phyloP scores from a whole-genome alignment of 2,329 filamentous ascomycete genomes.

The Penicillium sp. region DNA sequence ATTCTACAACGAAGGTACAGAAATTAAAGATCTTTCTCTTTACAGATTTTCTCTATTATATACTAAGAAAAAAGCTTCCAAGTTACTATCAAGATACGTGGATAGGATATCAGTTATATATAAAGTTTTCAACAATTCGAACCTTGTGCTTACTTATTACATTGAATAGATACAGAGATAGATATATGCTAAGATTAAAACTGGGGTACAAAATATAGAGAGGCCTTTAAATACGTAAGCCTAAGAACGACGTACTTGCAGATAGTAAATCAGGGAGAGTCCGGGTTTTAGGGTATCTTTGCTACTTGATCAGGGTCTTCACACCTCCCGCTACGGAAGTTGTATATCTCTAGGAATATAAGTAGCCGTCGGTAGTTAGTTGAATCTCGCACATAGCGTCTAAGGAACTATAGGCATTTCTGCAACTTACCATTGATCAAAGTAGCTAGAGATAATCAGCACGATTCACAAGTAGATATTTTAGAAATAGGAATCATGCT shows the following conservation, averaged over 20 bases:
- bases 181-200: not conserved
- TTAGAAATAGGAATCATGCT: not conserved
- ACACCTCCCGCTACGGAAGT: conserved; percentile 3
- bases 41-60: not conserved
- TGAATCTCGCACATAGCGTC: not conserved
- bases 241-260: not conserved
- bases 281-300: not conserved
- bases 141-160: not conserved
- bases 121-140: not conserved
- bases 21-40: not conserved
- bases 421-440: conserved; percentile 3
- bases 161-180: not conserved
- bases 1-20: not conserved
- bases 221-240: not conserved
- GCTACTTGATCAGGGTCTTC: not conserved
- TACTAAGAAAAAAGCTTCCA: not conserved
- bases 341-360: not conserved
- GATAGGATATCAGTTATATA: not conserved
- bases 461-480: not conserved
- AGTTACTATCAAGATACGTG: conserved; percentile 3
- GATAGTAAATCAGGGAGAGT: not conserved
- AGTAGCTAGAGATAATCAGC: conserved; percentile 1
- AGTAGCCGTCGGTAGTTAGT: conserved; percentile 1
- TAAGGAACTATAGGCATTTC: not conserved
- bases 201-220: not conserved